Percentiles rank a stretch among this genome's conserved stretches.
phyloP scores from a whole-genome alignment of 202 grass and related monocot species.

The Schoenoplectus tabernaemontani region DNA sequence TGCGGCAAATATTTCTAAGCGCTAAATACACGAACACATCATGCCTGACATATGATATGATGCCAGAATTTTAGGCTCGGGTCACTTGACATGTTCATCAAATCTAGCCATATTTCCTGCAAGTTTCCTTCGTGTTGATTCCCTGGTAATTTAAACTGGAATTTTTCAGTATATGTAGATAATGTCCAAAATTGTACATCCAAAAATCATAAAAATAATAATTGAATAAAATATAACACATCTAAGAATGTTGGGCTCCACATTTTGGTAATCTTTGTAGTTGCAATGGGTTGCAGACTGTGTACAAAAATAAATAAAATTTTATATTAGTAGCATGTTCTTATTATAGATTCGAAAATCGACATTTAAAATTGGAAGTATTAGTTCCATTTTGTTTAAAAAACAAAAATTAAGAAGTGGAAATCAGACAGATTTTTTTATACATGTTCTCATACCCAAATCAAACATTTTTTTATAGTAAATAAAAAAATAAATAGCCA shows the following conservation, averaged over 20 bases:
- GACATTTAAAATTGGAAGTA: no score
- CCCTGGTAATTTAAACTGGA: neutral
- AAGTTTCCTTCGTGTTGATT: neutral
- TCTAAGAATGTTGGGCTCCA: neutral
- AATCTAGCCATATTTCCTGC: neutral
- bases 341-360: no score
- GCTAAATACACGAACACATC: neutral
- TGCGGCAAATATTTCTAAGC: neutral
- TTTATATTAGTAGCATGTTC: no score
- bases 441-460: no score
- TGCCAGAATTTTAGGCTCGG: neutral
- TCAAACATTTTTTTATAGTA: no score
- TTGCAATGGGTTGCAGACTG: no score
- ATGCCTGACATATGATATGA: neutral
- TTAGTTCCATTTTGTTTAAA: no score
- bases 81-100: neutral
- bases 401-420: no score
- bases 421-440: no score
- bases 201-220: neutral
- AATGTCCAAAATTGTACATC: neutral
- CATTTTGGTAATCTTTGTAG: neutral
- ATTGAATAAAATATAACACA: neutral
- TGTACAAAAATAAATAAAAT: no score
- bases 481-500: no score
- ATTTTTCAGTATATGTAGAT: neutral